phyloP scores from a whole-genome alignment of 2,329 filamentous ascomycete species.

The Talaromyces sp. region DNA sequence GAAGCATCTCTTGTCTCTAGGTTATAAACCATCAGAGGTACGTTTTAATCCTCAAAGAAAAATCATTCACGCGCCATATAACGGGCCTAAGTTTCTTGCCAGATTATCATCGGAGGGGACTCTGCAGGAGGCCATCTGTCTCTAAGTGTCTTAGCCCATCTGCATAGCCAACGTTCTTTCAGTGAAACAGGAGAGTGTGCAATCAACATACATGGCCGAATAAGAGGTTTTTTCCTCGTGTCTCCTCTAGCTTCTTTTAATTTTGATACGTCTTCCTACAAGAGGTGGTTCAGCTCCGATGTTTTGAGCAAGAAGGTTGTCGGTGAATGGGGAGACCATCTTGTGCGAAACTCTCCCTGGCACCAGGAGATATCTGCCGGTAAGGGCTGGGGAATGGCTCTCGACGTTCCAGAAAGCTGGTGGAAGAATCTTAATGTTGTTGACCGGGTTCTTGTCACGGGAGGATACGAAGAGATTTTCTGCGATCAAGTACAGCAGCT shows the following conservation, averaged over 20 bases:
- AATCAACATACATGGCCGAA: background rate
- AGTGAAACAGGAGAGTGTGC: background rate
- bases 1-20: constrained; percentile 12
- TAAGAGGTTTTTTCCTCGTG: constrained; percentile 15
- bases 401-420: constrained; percentile 18
- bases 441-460: constrained; percentile 14
- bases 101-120: constrained; percentile 20
- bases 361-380: constrained; percentile 14
- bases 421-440: constrained; percentile 13
- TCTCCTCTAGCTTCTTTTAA: constrained; percentile 16
- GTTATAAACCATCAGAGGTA: constrained; percentile 14
- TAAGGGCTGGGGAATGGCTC: constrained; percentile 19
- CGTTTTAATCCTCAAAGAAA: background rate
- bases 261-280: constrained; percentile 12
- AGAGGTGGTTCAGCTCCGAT: constrained; percentile 11
- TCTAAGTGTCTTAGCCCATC: constrained; percentile 11
- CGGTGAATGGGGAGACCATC: constrained; percentile 11
- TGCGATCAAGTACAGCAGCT: constrained; percentile 16
- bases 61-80: background rate
- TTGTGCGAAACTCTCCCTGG: constrained; percentile 16
- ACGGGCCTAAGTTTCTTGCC: background rate
- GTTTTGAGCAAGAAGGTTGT: constrained; percentile 10
- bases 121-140: constrained; percentile 20
- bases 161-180: background rate
- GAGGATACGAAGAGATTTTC: constrained; percentile 18